These are phyloP conservation scores for Ballota nigra DNA, from an alignment of 257 asterid genomes.

Conservation along the genomic window DNA sequence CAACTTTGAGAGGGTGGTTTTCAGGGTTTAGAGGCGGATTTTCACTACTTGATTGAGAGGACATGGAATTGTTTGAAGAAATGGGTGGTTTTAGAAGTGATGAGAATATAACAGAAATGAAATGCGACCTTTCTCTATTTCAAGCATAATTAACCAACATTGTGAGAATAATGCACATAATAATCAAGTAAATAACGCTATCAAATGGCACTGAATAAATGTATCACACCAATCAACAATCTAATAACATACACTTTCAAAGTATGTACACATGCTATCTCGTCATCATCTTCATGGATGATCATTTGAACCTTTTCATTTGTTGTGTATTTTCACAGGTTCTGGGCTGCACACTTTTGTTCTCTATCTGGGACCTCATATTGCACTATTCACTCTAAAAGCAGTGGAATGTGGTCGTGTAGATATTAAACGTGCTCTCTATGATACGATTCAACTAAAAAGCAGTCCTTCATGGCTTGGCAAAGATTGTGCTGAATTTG, in stretches of 20 bases:
- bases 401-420: constrained; percentile 88
- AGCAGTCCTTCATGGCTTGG: constrained; percentile 77
- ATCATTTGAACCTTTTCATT: too few species aligned
- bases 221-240: background rate
- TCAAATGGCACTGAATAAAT: background rate
- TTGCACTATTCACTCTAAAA: constrained; percentile 79
- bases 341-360: constrained; percentile 95
- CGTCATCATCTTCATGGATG: background rate
- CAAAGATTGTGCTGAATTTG: constrained; percentile 74
- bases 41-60: too few species aligned
- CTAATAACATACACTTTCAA: background rate
- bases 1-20: too few species aligned
- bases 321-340: too few species aligned
- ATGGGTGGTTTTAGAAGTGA: too few species aligned
- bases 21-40: too few species aligned
- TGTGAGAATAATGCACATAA: background rate
- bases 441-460: constrained; percentile 81
- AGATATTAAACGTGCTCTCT: constrained; percentile 79
- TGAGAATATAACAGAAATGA: too few species aligned
- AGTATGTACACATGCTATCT: background rate
- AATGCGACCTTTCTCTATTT: background rate
- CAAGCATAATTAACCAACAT: background rate
- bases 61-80: too few species aligned
- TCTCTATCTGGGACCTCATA: constrained; percentile 89
- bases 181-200: background rate